These are phyloP conservation scores for Citrullus amarus DNA, from an alignment of 306 rosid genomes.

Conservation along the genomic window DNA sequence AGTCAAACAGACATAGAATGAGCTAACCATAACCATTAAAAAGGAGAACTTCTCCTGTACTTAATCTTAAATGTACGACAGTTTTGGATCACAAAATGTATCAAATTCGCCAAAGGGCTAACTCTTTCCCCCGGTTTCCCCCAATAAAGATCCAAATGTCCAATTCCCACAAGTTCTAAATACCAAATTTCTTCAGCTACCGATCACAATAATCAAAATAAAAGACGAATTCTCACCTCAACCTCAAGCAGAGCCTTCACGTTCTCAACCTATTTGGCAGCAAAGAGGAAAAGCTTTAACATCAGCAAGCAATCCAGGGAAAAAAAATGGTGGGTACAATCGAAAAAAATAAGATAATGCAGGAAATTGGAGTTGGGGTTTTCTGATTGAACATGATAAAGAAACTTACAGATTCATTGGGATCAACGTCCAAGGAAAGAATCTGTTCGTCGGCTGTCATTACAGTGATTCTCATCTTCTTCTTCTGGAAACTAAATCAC, in stretches of 20 bases:
- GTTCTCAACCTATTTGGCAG: slow-evolving; percentile 54
- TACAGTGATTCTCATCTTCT: slow-evolving; percentile 81
- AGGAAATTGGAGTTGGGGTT: background rate
- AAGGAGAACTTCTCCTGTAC: background rate
- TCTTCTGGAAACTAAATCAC: background rate
- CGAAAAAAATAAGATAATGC: background rate
- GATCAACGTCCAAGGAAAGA: slow-evolving; percentile 68
- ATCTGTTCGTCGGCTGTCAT: slow-evolving; percentile 84
- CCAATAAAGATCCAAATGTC: background rate
- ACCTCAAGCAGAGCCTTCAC: slow-evolving; percentile 93
- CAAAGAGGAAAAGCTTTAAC: background rate
- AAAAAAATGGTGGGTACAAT: background rate
- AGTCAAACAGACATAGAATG: slow-evolving; percentile 1
- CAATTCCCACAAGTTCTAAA: background rate
- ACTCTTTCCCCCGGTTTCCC: background rate
- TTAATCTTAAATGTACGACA: background rate
- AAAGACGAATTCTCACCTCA: slow-evolving; percentile 38
- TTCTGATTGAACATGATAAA: background rate
- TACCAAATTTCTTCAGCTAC: background rate
- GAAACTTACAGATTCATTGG: slow-evolving; percentile 72
- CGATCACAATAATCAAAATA: slow-evolving; percentile 1
- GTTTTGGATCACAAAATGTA: background rate
- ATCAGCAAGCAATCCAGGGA: background rate
- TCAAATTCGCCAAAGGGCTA: background rate
- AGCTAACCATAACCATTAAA: background rate